Conservation (phyloP, 768 basidiomycete species). For the Artomyces pyxidatus region DNA sequence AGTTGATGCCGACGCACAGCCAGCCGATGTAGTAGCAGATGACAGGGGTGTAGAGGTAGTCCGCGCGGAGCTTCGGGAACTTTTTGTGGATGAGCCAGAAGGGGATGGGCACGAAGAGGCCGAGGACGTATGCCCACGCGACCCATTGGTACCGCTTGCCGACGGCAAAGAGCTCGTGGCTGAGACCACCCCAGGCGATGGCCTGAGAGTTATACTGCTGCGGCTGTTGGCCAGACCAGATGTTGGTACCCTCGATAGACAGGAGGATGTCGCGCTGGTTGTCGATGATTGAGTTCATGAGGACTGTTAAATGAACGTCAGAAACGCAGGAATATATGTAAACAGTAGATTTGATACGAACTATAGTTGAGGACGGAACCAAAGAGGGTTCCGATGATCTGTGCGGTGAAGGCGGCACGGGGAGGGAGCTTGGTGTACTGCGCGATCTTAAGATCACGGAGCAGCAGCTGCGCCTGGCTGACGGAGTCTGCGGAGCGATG, state of each 20-base stretch:
- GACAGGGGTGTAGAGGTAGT: slow-evolving; percentile 41
- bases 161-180: slow-evolving; percentile 11
- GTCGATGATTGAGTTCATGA: slow-evolving; percentile 54
- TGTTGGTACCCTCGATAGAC: slow-evolving; percentile 47
- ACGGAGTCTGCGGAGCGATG: slow-evolving; percentile 26
- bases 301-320: slow-evolving; percentile 20
- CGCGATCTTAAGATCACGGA: slow-evolving; percentile 41
- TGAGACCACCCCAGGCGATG: slow-evolving; percentile 40
- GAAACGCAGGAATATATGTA: no score
- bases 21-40: slow-evolving; percentile 42
- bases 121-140: slow-evolving; percentile 38
- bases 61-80: slow-evolving; percentile 36
- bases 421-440: slow-evolving; percentile 44
- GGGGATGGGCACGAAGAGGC: slow-evolving; percentile 43
- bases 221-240: slow-evolving; percentile 42
- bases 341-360: not conserved
- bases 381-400: slow-evolving; percentile 40
- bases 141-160: slow-evolving; percentile 37
- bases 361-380: slow-evolving; percentile 32
- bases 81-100: slow-evolving; percentile 41
- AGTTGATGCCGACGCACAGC: slow-evolving; percentile 45
- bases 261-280: slow-evolving; percentile 42
- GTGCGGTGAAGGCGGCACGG: slow-evolving; percentile 40
- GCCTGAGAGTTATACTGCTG: slow-evolving; percentile 46
- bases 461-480: slow-evolving; percentile 33